phyloP scores from a whole-genome alignment of 2,329 filamentous ascomycete species.

The Neonectria punicea region DNA sequence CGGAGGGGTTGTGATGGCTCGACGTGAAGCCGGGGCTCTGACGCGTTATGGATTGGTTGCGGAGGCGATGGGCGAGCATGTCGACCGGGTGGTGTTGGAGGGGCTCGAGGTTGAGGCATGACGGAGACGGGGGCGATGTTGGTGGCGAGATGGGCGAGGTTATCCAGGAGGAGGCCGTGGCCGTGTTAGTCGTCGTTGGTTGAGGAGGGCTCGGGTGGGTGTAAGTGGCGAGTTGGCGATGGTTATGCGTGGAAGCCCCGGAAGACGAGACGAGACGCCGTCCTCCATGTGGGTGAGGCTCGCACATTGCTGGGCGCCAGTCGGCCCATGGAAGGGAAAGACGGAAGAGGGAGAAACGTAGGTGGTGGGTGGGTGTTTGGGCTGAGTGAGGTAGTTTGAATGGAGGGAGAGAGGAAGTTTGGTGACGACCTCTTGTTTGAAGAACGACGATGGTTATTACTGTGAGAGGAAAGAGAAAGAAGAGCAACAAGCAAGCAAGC shows the following conservation, averaged over 20 bases:
- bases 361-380: not conserved
- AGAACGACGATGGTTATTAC: conserved; percentile 14
- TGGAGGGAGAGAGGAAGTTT: not conserved
- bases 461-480: conserved; percentile 12
- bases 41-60: conserved; percentile 36
- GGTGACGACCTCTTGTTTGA: not conserved
- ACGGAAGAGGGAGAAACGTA: not conserved
- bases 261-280: conserved; percentile 29
- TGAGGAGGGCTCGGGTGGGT: not conserved
- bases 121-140: conserved; percentile 26
- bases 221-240: conserved; percentile 7
- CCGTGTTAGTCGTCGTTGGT: conserved; percentile 1
- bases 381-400: not conserved
- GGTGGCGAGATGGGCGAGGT: conserved; percentile 34
- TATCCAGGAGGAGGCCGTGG: too few species aligned
- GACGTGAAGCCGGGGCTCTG: conserved; percentile 3
- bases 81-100: conserved; percentile 32
- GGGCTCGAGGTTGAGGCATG: conserved; percentile 10
- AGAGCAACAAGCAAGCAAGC: not conserved
- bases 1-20: not conserved
- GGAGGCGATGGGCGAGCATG: conserved; percentile 36
- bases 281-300: conserved; percentile 36
- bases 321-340: conserved; percentile 35
- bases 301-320: conserved; percentile 35
- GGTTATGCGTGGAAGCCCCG: conserved; percentile 19